A percentile compares a stretch with the other conserved stretches of the same genome.
phyloP scores from a whole-genome alignment of 208 protist species.

The Leishmania amazonensis region DNA sequence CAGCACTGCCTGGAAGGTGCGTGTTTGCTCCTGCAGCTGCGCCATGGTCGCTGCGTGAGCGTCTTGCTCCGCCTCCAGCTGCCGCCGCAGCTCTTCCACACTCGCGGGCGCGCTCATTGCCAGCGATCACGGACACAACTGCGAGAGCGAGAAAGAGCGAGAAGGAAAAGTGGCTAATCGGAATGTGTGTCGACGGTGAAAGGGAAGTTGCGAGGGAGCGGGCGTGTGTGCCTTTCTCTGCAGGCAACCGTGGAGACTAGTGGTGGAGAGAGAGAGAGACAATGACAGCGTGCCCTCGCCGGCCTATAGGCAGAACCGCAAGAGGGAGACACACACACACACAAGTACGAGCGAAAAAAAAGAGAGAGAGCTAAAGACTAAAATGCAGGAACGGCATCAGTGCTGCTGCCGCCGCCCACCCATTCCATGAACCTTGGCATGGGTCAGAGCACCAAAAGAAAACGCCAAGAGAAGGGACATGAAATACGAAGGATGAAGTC shows the following conservation, averaged over 20 bases:
- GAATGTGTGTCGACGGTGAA: neutral
- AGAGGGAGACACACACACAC: neutral
- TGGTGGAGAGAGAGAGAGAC: neutral
- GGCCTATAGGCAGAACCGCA: neutral
- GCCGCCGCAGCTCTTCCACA: slow-evolving; percentile 28
- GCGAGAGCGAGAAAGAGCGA: neutral
- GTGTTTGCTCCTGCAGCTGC: slow-evolving; percentile 26
- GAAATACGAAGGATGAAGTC: slow-evolving; percentile 4
- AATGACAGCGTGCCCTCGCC: neutral
- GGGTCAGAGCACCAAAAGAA: neutral
- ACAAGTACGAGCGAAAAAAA: neutral
- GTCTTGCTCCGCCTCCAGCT: slow-evolving; percentile 33
- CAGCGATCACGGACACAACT: neutral
- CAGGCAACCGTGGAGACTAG: neutral
- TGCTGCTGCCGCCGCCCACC: neutral
- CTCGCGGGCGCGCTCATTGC: slow-evolving; percentile 2
- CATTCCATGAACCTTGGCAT: neutral
- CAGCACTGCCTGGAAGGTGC: slow-evolving; percentile 36
- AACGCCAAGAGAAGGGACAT: neutral
- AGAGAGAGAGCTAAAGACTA: neutral
- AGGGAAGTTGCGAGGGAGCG: neutral
- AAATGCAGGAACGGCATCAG: neutral
- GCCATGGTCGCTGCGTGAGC: slow-evolving; percentile 42
- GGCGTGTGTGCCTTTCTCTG: neutral
- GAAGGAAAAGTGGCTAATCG: neutral